These are phyloP conservation scores for Penicillium lividum DNA, from an alignment of 495 filamentous ascomycete genomes.

Conservation along the genomic window DNA sequence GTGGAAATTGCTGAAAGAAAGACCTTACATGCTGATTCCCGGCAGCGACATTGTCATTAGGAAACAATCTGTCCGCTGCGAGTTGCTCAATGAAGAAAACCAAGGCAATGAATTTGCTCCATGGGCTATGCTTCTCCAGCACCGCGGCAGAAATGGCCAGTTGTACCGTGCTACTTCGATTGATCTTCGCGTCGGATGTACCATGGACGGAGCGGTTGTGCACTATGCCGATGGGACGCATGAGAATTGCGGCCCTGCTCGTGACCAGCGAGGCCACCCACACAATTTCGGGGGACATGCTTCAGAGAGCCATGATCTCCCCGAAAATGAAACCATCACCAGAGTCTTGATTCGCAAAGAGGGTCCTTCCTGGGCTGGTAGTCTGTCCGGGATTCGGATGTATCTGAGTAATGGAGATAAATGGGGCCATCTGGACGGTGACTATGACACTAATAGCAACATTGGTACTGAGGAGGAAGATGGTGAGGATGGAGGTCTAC, in stretches of 20 bases:
- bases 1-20: conserved; percentile 22
- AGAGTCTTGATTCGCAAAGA: conserved; percentile 29
- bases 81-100: not conserved
- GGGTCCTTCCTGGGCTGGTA: conserved; percentile 9
- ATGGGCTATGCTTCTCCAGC: conserved; percentile 18
- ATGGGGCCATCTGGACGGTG: conserved; percentile 32
- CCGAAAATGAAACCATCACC: conserved; percentile 27
- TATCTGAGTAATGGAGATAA: conserved; percentile 34
- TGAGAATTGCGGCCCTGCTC: conserved; percentile 35
- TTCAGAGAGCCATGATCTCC: conserved; percentile 29
- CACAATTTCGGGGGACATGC: conserved; percentile 33
- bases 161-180: conserved; percentile 29
- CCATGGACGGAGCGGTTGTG: conserved; percentile 39
- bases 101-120: not conserved
- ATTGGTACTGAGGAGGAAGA: not conserved
- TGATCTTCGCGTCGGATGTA: conserved; percentile 38
- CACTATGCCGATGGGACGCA: conserved; percentile 35
- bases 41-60: conserved; percentile 26
- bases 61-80: conserved; percentile 19
- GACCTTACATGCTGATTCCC: conserved; percentile 11
- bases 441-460: conserved; percentile 5
- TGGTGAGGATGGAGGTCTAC: not conserved
- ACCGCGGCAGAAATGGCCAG: conserved; percentile 14
- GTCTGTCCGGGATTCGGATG: conserved; percentile 36
- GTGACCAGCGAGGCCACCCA: not conserved